These are phyloP conservation scores for Uncinocarpus reesii DNA, from an alignment of 2,329 filamentous ascomycete genomes.

Conservation along the genomic window DNA sequence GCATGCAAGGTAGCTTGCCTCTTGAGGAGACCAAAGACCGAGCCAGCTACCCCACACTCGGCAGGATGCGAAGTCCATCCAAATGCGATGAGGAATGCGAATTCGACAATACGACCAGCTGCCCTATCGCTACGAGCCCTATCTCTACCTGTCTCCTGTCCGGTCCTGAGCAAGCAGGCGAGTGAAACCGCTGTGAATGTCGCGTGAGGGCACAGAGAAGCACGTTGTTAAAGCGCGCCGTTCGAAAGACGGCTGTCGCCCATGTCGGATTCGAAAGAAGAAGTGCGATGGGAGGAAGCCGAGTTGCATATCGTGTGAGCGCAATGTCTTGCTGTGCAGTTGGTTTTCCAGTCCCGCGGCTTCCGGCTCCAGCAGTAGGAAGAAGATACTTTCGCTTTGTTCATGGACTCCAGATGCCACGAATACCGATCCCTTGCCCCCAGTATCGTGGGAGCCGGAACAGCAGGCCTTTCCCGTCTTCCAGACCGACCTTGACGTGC, in stretches of 20 bases:
- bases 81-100: too few species aligned
- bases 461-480: background rate
- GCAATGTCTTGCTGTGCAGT: constrained; percentile 13
- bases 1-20: too few species aligned
- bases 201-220: constrained; percentile 2
- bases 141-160: background rate
- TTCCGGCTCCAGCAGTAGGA: background rate
- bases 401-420: background rate
- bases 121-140: too few species aligned
- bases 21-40: too few species aligned
- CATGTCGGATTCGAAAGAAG: constrained; percentile 13
- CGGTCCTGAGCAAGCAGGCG: background rate
- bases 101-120: too few species aligned
- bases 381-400: constrained; percentile 2
- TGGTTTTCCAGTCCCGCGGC: constrained; percentile 7
- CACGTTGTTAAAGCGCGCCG: constrained; percentile 7
- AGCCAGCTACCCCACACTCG: too few species aligned
- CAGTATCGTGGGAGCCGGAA: constrained; percentile 1
- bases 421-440: background rate
- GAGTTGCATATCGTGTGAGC: constrained; percentile 12
- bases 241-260: constrained; percentile 13
- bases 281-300: constrained; percentile 14
- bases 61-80: too few species aligned
- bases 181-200: background rate
- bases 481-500: constrained; percentile 2